phyloP scores from a whole-genome alignment of 2,329 filamentous ascomycete species.

The Fusarium sulawesiense region DNA sequence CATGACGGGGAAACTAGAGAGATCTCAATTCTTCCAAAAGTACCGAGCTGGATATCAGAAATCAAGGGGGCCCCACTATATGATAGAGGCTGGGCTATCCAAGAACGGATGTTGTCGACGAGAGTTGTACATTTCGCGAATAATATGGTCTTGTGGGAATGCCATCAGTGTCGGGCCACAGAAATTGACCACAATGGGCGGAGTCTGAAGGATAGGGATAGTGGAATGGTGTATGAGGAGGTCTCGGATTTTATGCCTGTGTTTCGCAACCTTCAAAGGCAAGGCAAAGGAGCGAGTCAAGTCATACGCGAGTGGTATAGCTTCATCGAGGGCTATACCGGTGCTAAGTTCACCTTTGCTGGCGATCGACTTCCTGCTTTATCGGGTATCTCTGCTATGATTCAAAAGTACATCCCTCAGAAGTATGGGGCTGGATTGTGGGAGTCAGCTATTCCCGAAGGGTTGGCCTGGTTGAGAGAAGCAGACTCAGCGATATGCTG shows the following conservation, averaged over 20 bases:
- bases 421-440: not conserved
- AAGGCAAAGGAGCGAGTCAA: rapidly evolving
- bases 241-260: not conserved
- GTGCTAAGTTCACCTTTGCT: not conserved
- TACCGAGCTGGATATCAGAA: not conserved
- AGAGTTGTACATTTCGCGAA: not conserved
- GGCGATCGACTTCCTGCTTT: not conserved
- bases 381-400: not conserved
- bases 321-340: not conserved
- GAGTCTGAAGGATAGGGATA: not conserved
- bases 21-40: not conserved
- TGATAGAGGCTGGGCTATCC: not conserved
- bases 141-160: conserved; percentile 1
- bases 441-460: not conserved
- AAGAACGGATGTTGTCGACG: not conserved
- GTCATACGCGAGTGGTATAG: not conserved
- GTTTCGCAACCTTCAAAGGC: not conserved
- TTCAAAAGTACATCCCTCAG: not conserved
- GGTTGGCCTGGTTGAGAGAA: not conserved
- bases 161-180: not conserved
- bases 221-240: not conserved
- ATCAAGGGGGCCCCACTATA: not conserved
- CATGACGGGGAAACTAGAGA: not conserved
- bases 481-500: rapidly evolving
- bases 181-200: not conserved